Conservation (phyloP, 768 basidiomycete genomes). For the Lentinula guzmanii region DNA sequence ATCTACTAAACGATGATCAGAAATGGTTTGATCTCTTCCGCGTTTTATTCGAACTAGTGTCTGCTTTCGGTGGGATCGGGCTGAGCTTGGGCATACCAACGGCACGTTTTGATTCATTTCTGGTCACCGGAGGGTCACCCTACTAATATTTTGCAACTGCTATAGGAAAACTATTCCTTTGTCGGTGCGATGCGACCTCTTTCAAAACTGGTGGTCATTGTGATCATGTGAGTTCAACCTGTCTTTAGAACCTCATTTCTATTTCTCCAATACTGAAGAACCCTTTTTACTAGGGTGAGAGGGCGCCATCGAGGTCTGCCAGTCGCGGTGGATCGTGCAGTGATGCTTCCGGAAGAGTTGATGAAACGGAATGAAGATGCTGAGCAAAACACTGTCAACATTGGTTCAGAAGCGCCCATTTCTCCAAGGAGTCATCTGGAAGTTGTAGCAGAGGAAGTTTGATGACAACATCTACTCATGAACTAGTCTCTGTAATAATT, state of each 20-base stretch:
- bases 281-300: conserved; percentile 38
- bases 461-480: no score
- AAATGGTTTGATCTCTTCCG: conserved; percentile 60
- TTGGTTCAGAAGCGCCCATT: conserved; percentile 17
- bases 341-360: conserved; percentile 15
- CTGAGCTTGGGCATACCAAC: conserved; percentile 57
- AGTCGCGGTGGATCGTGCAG: conserved; percentile 59
- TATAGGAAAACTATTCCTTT: conserved; percentile 57
- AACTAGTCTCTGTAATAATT: no score
- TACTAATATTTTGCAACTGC: no score
- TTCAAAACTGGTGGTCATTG: conserved; percentile 66
- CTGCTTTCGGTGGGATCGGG: conserved; percentile 66
- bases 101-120: conserved; percentile 17
- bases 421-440: background rate
- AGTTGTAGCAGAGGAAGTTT: background rate
- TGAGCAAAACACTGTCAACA: background rate
- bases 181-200: conserved; percentile 54
- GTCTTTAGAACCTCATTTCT: background rate
- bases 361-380: background rate
- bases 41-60: conserved; percentile 59
- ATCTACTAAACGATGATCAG: conserved; percentile 46
- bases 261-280: background rate
- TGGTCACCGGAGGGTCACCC: no score
- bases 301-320: conserved; percentile 69
- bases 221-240: conserved; percentile 52